phyloP scores from a whole-genome alignment of 1,284 basidiomycete species.

The Anthracocystis walkeri region DNA sequence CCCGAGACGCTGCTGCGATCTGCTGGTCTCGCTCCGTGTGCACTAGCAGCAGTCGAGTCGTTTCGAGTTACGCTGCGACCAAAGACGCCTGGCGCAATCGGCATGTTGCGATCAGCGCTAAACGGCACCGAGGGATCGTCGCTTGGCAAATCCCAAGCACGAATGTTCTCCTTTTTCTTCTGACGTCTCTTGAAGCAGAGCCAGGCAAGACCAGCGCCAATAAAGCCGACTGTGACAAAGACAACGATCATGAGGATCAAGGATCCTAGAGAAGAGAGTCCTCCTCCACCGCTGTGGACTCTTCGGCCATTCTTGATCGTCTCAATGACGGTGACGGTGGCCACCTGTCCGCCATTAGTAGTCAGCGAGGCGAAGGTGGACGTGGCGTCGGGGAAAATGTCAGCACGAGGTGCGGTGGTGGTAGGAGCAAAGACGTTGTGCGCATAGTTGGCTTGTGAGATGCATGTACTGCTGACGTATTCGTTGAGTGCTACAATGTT shows the following conservation, averaged over 20 bases:
- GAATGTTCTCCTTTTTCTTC: constrained; percentile 39
- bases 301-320: constrained; percentile 42
- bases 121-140: constrained; percentile 42
- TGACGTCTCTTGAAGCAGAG: constrained; percentile 44
- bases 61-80: constrained; percentile 27
- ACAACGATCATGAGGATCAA: constrained; percentile 37
- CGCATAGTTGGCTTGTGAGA: constrained; percentile 7
- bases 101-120: constrained; percentile 41
- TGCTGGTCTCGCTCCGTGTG: constrained; percentile 5
- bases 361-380: constrained; percentile 44
- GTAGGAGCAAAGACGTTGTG: constrained; percentile 34
- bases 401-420: constrained; percentile 30
- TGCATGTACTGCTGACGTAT: constrained; percentile 40
- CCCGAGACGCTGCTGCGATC: constrained; percentile 31
- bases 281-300: constrained; percentile 13
- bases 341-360: constrained; percentile 39
- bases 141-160: constrained; percentile 46
- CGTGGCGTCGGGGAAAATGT: constrained; percentile 50
- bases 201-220: constrained; percentile 43
- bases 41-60: constrained; percentile 12
- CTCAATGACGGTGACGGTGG: constrained; percentile 46
- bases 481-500: constrained; percentile 49
- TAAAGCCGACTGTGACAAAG: constrained; percentile 26
- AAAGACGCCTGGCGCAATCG: constrained; percentile 44
- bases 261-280: constrained; percentile 20